Base-by-base conservation (phyloP, 345 rosid species). In the Firmiana major region DNA sequence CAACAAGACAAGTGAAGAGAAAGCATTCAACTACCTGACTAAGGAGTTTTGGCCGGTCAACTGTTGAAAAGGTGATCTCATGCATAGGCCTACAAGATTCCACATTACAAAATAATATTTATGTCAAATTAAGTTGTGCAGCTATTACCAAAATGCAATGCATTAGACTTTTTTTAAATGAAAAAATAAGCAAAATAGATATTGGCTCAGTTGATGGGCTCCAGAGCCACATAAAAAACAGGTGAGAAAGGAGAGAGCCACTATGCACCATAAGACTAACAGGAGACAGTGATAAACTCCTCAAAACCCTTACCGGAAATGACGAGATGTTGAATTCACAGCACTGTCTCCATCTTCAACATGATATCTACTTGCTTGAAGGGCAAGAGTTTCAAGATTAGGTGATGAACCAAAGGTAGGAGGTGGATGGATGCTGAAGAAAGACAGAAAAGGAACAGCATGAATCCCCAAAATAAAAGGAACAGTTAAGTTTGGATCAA, bases 401-500 rank as follows among this genome's bases (percentile, higher is more conserved):
- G 94, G 86, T 12, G 92, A 87, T 83, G 99, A 91, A 76, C 99
- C 98, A 88, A 96, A 96, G 66, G 98, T 93, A 31, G 99, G 97
- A n/a, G 97, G 98, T 45, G 93, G 90, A 81, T 89, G 97, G 68
- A 81, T 75, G 48, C 98, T 93, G 83, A 68, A 24, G 22, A 78
- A 63, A 76, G 63, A 70, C 36, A 75, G 75, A 54, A 28, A 84
- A 63, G 74, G 45, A 79, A 79, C 22, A 78, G 78, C 63, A 78
- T 1, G 74, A 70, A 62, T 66, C 38, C 74, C 13, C 15, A 16
- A 26, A 70, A 65, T 75, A 60, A 48, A 16, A 28, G 42, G 40
- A 74, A 71, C 58, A 11, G 22, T 58, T 34, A 65, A 62, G 15
- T 65, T 24, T 21, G 58, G n/a, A 74, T 51, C 49, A 4, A 16